Percentiles rank a stretch among this genome's conserved stretches.
These are phyloP conservation scores for Reutealis trisperma DNA, from an alignment of 345 rosid genomes.

Conservation along the genomic window DNA sequence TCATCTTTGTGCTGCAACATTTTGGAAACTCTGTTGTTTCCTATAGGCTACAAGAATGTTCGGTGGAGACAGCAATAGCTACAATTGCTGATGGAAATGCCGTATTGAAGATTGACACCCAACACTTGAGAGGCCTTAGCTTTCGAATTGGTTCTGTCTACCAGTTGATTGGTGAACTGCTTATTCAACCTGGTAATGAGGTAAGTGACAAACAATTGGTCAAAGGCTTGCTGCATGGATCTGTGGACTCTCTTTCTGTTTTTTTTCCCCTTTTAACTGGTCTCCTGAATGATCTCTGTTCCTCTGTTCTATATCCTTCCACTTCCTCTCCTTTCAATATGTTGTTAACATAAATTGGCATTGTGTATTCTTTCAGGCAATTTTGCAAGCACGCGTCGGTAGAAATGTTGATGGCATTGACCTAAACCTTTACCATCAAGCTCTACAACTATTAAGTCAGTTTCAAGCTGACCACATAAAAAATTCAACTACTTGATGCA, in stretches of 20 bases:
- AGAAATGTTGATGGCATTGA: conserved; percentile 84
- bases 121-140: conserved; percentile 67
- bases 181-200: conserved; percentile 51
- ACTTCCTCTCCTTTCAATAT: neutral
- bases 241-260: too few relatives aligned
- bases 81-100: conserved; percentile 54
- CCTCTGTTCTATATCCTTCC: neutral
- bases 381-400: conserved; percentile 74
- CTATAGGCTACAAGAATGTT: conserved; percentile 58
- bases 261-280: too few relatives aligned
- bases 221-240: neutral
- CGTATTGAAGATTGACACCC: conserved; percentile 57
- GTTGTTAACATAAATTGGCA: neutral
- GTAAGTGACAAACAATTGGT: conserved; percentile 27
- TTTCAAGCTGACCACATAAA: conserved; percentile 45
- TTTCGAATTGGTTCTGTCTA: conserved; percentile 65
- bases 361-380: conserved; percentile 43
- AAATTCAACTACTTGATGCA: conserved; percentile 19
- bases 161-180: conserved; percentile 86
- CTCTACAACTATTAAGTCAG: conserved; percentile 59
- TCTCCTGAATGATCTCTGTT: too few relatives aligned
- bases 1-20: conserved; percentile 1
- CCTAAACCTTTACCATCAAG: conserved; percentile 66
- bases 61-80: conserved; percentile 55
- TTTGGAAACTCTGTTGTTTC: conserved; percentile 15